Conservation (phyloP, 345 rosid species). For the Aquilaria malaccensis region DNA sequence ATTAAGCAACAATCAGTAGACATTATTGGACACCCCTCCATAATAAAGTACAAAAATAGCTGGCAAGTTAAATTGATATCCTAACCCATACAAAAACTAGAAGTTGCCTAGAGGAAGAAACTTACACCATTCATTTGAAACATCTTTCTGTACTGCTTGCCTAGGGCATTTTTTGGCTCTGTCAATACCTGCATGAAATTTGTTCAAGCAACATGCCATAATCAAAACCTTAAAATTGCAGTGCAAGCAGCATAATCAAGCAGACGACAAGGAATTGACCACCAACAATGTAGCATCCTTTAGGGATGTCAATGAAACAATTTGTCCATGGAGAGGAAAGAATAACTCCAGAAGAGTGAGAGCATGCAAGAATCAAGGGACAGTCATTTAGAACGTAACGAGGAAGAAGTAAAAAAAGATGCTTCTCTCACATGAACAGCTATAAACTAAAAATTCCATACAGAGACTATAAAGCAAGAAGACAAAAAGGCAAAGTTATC, state of each 20-base stretch:
- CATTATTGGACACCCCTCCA: not conserved
- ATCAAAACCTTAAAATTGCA: not conserved
- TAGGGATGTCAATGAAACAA: not conserved
- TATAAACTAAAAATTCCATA: too few species aligned
- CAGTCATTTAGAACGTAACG: not conserved
- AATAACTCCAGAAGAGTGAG: not conserved
- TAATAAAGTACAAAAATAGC: not conserved
- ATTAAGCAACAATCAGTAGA: too few species aligned
- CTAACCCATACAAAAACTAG: too few species aligned
- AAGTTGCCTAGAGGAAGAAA: constrained; percentile 9
- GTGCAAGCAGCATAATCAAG: constrained; percentile 4
- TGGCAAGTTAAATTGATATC: not conserved
- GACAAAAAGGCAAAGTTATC: not conserved
- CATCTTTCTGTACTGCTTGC: constrained; percentile 92
- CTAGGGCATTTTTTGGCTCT: constrained; percentile 94
- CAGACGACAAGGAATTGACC: constrained; percentile 1
- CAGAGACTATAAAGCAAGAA: not conserved
- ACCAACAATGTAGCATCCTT: too few species aligned
- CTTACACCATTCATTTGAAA: constrained; percentile 92
- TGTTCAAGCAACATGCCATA: constrained; percentile 1
- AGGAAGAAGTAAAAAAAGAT: too few species aligned
- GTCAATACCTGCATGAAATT: constrained; percentile 59
- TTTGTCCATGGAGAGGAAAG: not conserved
- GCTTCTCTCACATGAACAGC: too few species aligned
- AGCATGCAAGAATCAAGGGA: not conserved